Evolutionary conservation across 148 eudicot species (phyloP), one percentile per base, ranked within the genome.

Genomic region (Amaranthus palmeri): DNA sequence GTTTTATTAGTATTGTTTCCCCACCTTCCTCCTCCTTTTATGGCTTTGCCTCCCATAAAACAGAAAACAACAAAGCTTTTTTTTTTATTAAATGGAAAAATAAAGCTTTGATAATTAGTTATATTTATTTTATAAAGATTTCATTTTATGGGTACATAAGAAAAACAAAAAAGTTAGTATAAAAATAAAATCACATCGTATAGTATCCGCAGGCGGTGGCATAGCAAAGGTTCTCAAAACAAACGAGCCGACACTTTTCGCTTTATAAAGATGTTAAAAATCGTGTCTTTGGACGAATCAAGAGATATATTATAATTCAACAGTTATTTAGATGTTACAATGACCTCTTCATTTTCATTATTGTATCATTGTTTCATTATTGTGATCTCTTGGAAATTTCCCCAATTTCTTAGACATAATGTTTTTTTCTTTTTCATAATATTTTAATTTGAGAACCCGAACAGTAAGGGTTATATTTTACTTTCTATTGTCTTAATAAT

Each of bases 1-100:
- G 58, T 78, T 12, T 61, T 61, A 25, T 46, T 72, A 65, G 46
- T 56, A 15, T 47, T 69, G 49, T 68, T 44, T 65, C 58, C 58
- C 45, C 10, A 49, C 46, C 47, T 40, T 42, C 5, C 50, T 49
- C 71, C 67, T 36, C 50, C 43, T 68, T 75, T 74, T 44, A 71
- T 78, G 81, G 75, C 63, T 79, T 79, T 79, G 67, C 65, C 77
- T 40, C n/a, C 17, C 3, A 54, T 69, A 47, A 53, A 63, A 54
- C 45, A 63, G 61, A 53, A 74, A 74, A 55, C 60, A 65, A 54
- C 51, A 61, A 5, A 58, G 75, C 62, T 74, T 74, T 79, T 67
- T 60, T 73, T 40, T 10, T 36, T 4, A 54, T 69, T 48, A 53
- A 63, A 47, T 41, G 56, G 61, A 53, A 74, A 74, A 55, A 54